Conservation (phyloP, 1,284 basidiomycete genomes). For the Calocybe gambosa region DNA sequence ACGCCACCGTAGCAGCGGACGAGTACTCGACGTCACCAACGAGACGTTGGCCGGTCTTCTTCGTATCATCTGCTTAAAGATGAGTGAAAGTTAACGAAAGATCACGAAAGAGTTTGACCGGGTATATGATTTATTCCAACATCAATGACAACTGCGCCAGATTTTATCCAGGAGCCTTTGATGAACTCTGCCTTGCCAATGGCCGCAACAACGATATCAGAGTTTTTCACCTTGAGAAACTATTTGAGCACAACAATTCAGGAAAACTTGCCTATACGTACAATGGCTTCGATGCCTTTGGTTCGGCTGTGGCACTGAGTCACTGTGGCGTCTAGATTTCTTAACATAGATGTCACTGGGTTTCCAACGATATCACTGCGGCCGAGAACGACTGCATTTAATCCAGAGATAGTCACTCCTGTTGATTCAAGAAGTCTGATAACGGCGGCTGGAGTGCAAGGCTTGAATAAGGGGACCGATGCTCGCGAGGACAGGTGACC, state of each 20-base stretch:
- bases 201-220: slow-evolving; percentile 92
- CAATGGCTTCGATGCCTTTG: slow-evolving; percentile 72
- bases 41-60: slow-evolving; percentile 93
- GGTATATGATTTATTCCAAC: slow-evolving; percentile 98
- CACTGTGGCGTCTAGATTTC: slow-evolving; percentile 91
- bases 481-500: slow-evolving; percentile 92
- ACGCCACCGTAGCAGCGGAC: slow-evolving; percentile 73
- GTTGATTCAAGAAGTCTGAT: slow-evolving; percentile 87
- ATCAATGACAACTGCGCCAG: slow-evolving; percentile 90
- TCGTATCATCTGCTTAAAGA: slow-evolving; percentile 62
- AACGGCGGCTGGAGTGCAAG: slow-evolving; percentile 94
- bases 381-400: slow-evolving; percentile 89
- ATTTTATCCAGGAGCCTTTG: slow-evolving; percentile 94
- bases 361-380: slow-evolving; percentile 98
- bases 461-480: slow-evolving; percentile 85
- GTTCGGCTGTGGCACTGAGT: slow-evolving; percentile 97
- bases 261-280: slow-evolving; percentile 31
- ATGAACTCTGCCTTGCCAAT: slow-evolving; percentile 91
- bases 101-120: slow-evolving; percentile 36
- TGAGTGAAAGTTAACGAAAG: neutral
- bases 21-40: slow-evolving; percentile 95
- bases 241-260: slow-evolving; percentile 6
- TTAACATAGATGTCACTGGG: slow-evolving; percentile 88
- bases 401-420: slow-evolving; percentile 67
- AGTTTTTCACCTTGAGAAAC: slow-evolving; percentile 60